These are phyloP conservation scores for Leccinum pallidistipes DNA, from an alignment of 1,284 basidiomycete species.

Conservation along the genomic window DNA sequence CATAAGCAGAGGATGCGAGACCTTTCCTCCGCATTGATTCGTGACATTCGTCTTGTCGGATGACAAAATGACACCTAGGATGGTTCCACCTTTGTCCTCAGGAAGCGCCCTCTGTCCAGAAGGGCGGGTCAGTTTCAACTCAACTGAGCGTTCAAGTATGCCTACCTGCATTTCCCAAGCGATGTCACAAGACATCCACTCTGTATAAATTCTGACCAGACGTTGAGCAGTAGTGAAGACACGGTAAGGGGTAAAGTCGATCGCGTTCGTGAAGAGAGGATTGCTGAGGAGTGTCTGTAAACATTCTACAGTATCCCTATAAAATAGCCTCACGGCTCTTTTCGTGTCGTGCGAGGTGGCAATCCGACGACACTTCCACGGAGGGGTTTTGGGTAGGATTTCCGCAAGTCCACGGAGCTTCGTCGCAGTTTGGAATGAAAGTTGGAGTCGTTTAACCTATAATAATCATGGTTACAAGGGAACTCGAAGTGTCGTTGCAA, in stretches of 20 bases:
- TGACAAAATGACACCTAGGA: conserved; percentile 25
- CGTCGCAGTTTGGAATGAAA: background rate
- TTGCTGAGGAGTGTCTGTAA: conserved; percentile 1
- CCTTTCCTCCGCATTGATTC: conserved; percentile 29
- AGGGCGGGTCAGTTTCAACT: background rate
- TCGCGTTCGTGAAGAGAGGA: background rate
- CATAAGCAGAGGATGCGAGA: conserved; percentile 36
- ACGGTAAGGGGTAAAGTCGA: background rate
- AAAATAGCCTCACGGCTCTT: background rate
- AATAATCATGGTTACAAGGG: background rate
- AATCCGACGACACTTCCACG: conserved; percentile 1
- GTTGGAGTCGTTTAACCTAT: background rate
- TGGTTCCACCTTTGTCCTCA: background rate
- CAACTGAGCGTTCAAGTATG: background rate
- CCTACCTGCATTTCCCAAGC: conserved; percentile 9
- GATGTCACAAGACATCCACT: background rate
- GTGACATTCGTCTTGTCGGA: conserved; percentile 38
- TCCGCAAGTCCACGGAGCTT: background rate
- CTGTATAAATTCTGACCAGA: background rate
- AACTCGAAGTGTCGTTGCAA: background rate
- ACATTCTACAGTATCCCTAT: background rate
- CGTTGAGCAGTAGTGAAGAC: background rate
- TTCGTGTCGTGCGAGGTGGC: background rate
- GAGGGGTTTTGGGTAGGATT: background rate
- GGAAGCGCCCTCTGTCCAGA: background rate